A percentile compares a stretch with the other conserved stretches of the same genome.
These are phyloP conservation scores for Picea sitchensis DNA, from an alignment of 75 land plant species.

Conservation along the genomic window DNA sequence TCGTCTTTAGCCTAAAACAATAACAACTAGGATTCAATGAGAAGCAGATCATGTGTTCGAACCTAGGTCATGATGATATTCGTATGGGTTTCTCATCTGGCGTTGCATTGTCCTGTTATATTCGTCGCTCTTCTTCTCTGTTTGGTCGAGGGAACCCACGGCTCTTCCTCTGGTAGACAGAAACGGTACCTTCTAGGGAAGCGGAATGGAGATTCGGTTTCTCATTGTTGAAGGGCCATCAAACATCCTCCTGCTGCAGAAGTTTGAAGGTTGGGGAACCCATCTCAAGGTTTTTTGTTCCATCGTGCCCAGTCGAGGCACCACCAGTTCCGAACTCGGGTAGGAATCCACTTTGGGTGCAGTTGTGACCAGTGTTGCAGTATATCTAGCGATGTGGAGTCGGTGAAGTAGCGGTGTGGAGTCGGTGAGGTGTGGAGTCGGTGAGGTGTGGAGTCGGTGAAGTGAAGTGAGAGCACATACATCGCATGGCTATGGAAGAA, in stretches of 20 bases:
- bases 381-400: too few species aligned
- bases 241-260: neutral
- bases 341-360: too few species aligned
- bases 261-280: neutral
- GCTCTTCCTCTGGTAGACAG: neutral
- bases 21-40: too few species aligned
- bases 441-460: too few species aligned
- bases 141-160: neutral
- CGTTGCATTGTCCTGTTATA: slow-evolving; percentile 76
- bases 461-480: too few species aligned
- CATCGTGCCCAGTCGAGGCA: too few species aligned
- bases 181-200: neutral
- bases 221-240: neutral
- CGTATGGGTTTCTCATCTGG: slow-evolving; percentile 85
- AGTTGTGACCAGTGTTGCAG: too few species aligned
- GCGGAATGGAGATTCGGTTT: neutral
- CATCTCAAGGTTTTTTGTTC: neutral
- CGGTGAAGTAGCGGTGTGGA: too few species aligned
- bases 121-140: slow-evolving; percentile 43
- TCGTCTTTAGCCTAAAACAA: too few species aligned
- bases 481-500: too few species aligned
- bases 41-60: neutral
- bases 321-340: too few species aligned
- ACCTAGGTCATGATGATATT: slow-evolving; percentile 90
- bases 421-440: too few species aligned